Evolutionary conservation across 345 rosid genomes (phyloP).

Genomic region (Carallia brachiata): DNA sequence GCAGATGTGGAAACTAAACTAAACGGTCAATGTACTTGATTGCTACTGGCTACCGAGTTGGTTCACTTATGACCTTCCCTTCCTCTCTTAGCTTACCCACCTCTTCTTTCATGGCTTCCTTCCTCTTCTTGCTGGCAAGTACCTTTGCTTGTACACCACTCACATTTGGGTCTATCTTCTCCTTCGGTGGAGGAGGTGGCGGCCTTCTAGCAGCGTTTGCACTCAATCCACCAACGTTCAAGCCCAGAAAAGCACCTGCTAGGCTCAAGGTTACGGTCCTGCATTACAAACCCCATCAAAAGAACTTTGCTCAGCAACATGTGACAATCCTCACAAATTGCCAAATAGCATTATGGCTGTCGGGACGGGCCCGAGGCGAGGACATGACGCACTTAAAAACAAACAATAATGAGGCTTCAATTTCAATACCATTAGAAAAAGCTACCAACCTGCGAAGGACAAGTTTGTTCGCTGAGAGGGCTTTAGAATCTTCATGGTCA

Average conservation of each 20-base stretch:
- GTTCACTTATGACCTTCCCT: constrained; percentile 44
- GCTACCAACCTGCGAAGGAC: constrained; percentile 43
- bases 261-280: constrained; percentile 47
- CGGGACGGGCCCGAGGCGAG: no score
- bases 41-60: background rate
- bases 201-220: constrained; percentile 65
- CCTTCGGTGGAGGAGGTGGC: constrained; percentile 52
- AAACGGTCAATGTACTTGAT: no score
- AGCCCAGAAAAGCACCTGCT: constrained; percentile 43
- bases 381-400: no score
- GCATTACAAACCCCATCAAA: background rate
- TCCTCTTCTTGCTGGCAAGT: constrained; percentile 75
- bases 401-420: background rate
- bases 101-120: constrained; percentile 43
- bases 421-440: background rate
- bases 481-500: constrained; percentile 1
- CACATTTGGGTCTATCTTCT: constrained; percentile 71
- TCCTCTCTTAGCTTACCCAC: constrained; percentile 62
- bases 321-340: no score
- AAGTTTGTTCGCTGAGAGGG: constrained; percentile 22
- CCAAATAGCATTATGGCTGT: background rate
- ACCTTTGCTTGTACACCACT: constrained; percentile 82
- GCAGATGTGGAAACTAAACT: no score
- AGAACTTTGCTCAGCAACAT: background rate
- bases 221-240: constrained; percentile 32